A percentile compares a stretch with the other conserved stretches of the same genome.
Conservation (phyloP, 345 rosid genomes). For the Eucalyptus regnans region DNA sequence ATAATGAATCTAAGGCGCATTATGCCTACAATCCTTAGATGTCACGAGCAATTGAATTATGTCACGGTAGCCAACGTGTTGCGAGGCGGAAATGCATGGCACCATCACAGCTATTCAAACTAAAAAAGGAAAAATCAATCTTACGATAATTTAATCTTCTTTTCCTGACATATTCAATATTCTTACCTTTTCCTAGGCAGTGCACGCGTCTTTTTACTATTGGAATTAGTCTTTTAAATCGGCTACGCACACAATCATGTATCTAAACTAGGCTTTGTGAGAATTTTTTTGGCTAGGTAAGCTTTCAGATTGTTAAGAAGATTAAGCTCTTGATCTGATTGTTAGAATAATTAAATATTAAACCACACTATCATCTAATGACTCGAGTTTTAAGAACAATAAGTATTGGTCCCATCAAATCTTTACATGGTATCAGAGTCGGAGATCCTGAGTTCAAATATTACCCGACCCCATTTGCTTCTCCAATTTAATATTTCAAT, state of each 20-base stretch:
- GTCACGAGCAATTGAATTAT: neutral
- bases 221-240: neutral
- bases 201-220: neutral
- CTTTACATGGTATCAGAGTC: fast-evolving
- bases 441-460: fast-evolving
- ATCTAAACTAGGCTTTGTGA: neutral
- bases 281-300: neutral
- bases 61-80: neutral
- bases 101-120: neutral
- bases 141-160: neutral
- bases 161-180: neutral
- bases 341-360: too few relatives aligned
- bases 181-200: neutral
- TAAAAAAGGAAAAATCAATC: neutral
- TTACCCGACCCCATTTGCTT: too few relatives aligned
- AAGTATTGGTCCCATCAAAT: fast-evolving
- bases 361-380: too few relatives aligned
- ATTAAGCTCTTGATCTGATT: neutral
- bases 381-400: too few relatives aligned
- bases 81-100: neutral
- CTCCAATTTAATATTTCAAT: too few relatives aligned
- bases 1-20: neutral
- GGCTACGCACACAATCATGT: too few relatives aligned
- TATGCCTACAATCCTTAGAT: neutral
- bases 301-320: neutral